Evolutionary conservation across 1,284 basidiomycete genomes (phyloP).

Genomic region (Cutaneotrichosporon cutaneum): DNA sequence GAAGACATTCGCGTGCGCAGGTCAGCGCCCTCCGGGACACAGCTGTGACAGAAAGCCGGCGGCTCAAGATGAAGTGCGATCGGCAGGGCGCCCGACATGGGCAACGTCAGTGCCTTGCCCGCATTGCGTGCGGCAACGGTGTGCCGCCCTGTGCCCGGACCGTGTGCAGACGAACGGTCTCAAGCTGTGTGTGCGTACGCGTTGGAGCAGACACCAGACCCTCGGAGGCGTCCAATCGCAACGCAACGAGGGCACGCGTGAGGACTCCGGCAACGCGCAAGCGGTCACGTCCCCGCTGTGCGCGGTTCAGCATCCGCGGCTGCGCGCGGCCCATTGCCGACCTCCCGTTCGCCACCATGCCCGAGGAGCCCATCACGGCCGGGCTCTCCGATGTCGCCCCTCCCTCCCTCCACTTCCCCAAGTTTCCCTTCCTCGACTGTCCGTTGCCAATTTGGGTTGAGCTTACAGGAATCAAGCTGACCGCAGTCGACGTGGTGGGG

Average conservation of each 20-base stretch:
- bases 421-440: not conserved
- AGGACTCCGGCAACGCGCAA: not conserved
- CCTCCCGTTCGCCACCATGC: not conserved
- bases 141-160: not conserved
- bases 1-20: not conserved
- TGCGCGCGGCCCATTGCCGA: not conserved
- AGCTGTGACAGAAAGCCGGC: not conserved
- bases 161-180: not conserved
- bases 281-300: not conserved
- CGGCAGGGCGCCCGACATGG: not conserved
- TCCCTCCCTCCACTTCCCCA: not conserved
- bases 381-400: not conserved
- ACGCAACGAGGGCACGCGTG: not conserved
- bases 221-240: slow-evolving; percentile 4
- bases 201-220: not conserved
- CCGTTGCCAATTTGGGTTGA: not conserved
- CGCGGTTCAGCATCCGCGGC: not conserved
- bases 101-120: slow-evolving; percentile 4
- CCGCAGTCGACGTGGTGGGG: not conserved
- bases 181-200: not conserved
- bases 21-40: not conserved
- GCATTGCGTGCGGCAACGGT: not conserved
- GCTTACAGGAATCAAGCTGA: slow-evolving; percentile 11
- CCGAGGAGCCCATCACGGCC: not conserved
- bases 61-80: slow-evolving; percentile 10